Base-by-base conservation (phyloP, 306 rosid species). In the Cucurbita pepo region DNA sequence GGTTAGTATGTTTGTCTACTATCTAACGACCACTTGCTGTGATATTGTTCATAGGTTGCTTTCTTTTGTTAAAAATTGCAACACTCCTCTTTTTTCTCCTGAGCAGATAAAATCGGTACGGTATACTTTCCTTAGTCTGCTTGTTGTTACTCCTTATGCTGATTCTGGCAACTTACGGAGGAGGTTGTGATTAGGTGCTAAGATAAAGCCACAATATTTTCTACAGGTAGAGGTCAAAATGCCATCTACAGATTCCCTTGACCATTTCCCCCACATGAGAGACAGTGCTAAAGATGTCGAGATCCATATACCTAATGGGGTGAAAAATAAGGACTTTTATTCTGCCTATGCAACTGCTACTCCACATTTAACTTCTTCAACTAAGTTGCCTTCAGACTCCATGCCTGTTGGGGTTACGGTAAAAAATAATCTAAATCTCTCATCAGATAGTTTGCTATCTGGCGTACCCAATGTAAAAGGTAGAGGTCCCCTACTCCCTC, bases 41-140 rank as follows among this genome's bases (percentile, higher is more conserved):
- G 73, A 79, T 76, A 78, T 48, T 51, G 74, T 11, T 83, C 47
- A 58, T 86, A 94, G 99, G 71, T 84, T 91, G 76, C 87, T 94
- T 76, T 86, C 82, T 75, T 79, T 47, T 63, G 81, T 78, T 55
- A 94, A 81, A 85, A 80, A 81, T 59, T 65, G 74, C 48, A 77
- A 45, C 56, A 65, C 85, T 78, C 80, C 71, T 71, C 72, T 85
- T 62, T 82, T 89, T 76, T 77, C 91, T 54, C 65, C 82, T 1
- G 86, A 84, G 75, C 88, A 77, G 71, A 83, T 86, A 58, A 85
- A 85, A 79, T 85, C 91, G 97, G 99, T 95, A 83, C 22, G 9
- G 60, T 48, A 74, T 74, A 77, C 65, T 16, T 7, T 69, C 58
- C 53, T 45, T 30, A 40, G 14, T 38, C 7, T 40, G 7, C 47